Percentiles rank a stretch among this genome's conserved stretches.
These are phyloP conservation scores for Talaromyces sp. DNA, from an alignment of 2,329 filamentous ascomycete genomes.

Conservation along the genomic window DNA sequence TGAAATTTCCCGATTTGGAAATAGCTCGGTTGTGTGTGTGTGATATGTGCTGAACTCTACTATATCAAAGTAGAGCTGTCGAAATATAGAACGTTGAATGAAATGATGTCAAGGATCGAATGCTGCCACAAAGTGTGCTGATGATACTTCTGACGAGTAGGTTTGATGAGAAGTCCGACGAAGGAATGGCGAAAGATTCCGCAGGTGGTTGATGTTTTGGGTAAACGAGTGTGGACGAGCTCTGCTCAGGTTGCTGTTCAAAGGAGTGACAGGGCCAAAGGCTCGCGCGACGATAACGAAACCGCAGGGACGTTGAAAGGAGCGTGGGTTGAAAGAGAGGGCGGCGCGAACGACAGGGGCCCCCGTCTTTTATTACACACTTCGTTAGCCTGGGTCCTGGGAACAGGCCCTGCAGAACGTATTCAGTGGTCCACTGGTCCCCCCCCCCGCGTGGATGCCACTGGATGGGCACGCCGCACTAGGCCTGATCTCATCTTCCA, in stretches of 20 bases:
- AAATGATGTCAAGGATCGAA: not conserved
- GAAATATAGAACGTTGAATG: not conserved
- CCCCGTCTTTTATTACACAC: slow-evolving; percentile 4
- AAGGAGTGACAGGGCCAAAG: slow-evolving; percentile 9
- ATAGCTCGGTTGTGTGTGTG: not conserved
- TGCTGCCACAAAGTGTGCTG: not conserved
- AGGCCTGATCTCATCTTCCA: not conserved
- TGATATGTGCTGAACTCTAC: not conserved
- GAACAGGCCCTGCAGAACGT: not conserved
- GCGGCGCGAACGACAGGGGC: slow-evolving; percentile 3
- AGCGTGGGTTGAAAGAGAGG: not conserved
- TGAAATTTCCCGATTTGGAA: not conserved
- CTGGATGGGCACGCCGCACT: not conserved
- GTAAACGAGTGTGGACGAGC: slow-evolving; percentile 6
- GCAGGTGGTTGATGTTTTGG: not conserved
- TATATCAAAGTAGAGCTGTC: not conserved
- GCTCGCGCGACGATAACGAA: not conserved
- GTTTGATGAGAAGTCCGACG: not conserved
- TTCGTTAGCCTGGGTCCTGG: not conserved
- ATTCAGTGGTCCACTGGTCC: not conserved
- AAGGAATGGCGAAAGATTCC: not conserved
- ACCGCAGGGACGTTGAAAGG: slow-evolving; percentile 1
- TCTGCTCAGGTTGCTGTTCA: slow-evolving; percentile 4
- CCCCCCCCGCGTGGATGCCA: not conserved
- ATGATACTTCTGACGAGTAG: not conserved